Conservation (phyloP, 2,329 filamentous ascomycete species). For the Karstenula rhodostoma region DNA sequence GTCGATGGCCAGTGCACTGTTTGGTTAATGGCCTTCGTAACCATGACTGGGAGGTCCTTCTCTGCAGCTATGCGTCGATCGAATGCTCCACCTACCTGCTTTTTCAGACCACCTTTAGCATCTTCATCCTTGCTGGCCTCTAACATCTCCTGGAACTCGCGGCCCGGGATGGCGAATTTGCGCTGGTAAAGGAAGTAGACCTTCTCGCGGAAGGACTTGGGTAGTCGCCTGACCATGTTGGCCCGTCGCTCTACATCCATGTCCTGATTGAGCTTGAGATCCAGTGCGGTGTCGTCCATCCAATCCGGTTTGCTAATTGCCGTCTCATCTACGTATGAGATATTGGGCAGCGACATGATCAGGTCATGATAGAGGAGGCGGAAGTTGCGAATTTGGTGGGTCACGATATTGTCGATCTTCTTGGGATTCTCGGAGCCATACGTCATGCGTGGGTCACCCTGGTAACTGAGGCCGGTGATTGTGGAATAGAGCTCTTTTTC, state of each 20-base stretch:
- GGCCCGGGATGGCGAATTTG: constrained; percentile 83
- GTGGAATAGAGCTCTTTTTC: constrained; percentile 89
- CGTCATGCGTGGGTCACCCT: constrained; percentile 95
- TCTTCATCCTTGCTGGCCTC: constrained; percentile 76
- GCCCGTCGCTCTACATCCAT: constrained; percentile 90
- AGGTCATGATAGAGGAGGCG: constrained; percentile 88
- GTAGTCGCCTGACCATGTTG: constrained; percentile 95
- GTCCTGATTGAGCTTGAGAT: constrained; percentile 80
- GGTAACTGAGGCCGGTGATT: constrained; percentile 91
- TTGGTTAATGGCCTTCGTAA: constrained; percentile 80
- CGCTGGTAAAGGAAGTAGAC: constrained; percentile 95
- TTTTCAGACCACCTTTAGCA: constrained; percentile 67
- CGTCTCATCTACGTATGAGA: constrained; percentile 74
- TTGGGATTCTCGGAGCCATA: constrained; percentile 88
- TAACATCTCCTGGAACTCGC: constrained; percentile 87
- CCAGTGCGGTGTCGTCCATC: constrained; percentile 64
- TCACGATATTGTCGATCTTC: constrained; percentile 94
- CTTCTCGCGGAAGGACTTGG: constrained; percentile 83
- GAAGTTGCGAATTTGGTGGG: constrained; percentile 90
- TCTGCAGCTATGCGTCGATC: constrained; percentile 85
- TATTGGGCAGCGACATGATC: constrained; percentile 88
- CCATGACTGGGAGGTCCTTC: constrained; percentile 71
- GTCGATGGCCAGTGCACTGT: constrained; percentile 94
- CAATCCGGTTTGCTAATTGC: constrained; percentile 65
- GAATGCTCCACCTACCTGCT: constrained; percentile 81